Conservation (phyloP, 1,284 basidiomycete species). For the Termitomyces sp. region DNA sequence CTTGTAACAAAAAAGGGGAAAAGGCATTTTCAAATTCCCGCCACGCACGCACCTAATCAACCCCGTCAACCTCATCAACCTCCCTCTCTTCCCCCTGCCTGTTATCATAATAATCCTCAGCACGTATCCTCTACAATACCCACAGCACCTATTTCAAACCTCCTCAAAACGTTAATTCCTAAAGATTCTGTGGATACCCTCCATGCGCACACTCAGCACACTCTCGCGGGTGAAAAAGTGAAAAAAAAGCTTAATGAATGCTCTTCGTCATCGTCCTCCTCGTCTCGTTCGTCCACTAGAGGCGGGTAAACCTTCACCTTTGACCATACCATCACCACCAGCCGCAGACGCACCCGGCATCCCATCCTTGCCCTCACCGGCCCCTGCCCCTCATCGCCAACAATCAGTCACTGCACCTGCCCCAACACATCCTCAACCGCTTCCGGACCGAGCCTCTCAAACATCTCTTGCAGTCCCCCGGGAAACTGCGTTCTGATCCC, state of each 20-base stretch:
- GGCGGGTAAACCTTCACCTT: no score
- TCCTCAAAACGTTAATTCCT: neutral
- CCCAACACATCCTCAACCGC: slow-evolving; percentile 52
- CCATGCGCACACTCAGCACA: neutral
- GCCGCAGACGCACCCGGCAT: slow-evolving; percentile 36
- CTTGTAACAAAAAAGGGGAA: no score
- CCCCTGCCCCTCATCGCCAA: slow-evolving; percentile 4
- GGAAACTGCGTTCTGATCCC: slow-evolving; percentile 52
- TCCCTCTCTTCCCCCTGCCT: neutral
- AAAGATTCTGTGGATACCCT: neutral
- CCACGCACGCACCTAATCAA: neutral
- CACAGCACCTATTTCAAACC: neutral
- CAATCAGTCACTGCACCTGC: slow-evolving; percentile 33
- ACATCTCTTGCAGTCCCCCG: slow-evolving; percentile 61
- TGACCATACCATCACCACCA: slow-evolving; percentile 28
- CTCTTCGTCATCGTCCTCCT: slow-evolving; percentile 11
- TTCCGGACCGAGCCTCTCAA: slow-evolving; percentile 52
- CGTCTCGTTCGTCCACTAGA: no score
- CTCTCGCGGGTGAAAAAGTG: neutral
- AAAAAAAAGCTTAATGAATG: slow-evolving; percentile 4
- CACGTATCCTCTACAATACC: neutral
- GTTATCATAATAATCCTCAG: neutral
- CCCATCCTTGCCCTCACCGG: slow-evolving; percentile 20
- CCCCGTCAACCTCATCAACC: neutral
- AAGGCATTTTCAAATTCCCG: no score